Base-by-base conservation (phyloP, 768 basidiomycete species). In the Lentinula sp. region DNA sequence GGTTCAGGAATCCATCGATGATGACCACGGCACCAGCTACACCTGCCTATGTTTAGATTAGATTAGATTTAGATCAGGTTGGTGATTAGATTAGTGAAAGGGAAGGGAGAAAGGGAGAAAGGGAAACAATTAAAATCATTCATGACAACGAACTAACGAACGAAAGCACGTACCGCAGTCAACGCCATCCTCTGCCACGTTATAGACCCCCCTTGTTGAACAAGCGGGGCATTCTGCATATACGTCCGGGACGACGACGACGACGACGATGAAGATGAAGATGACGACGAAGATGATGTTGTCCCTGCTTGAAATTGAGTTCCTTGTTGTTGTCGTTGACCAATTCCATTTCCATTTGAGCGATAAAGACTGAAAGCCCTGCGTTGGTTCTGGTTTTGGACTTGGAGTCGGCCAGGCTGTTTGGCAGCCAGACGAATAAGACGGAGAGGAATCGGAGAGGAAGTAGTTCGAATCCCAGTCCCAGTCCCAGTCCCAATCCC, bases 1-100 rank as follows among this genome's bases (percentile, higher is more conserved):
- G 80, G 68, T 94, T 94, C 67, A 94, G 75, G 40, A 88, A 76
- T 2, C 75, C 79, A 64, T 91, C 81, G 28, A 85, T 75, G 3
- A 83, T 76, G 40, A 93, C 73, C 28, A 89, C 79, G 8, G 85
- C 82, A 8, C 87, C 88, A 40, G 85, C 90, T 42, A 93, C 87
- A 35, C 87, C 84, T 23, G 80, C 86, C 89, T 91, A 55, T 28
- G 28, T 28, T 3, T 28, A 28, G 28, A 28, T 28, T 28, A 28
- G 28, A 28, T 28, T 3, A 28, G 28, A 4, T 3, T 46, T 37
- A 5, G 21, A 48, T 55, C 16, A 21, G 28, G 31, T 23, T 10
- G 15, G 18, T 18, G 16, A 16, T 7, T 13, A 18, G 6, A 31
- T 45, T 45, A 8, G 39, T 10, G 3, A 18, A 40, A 42, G 13